Evolutionary conservation across 2,329 filamentous ascomycete species (phyloP).

Genomic region (Microsporum ferrugineum): DNA sequence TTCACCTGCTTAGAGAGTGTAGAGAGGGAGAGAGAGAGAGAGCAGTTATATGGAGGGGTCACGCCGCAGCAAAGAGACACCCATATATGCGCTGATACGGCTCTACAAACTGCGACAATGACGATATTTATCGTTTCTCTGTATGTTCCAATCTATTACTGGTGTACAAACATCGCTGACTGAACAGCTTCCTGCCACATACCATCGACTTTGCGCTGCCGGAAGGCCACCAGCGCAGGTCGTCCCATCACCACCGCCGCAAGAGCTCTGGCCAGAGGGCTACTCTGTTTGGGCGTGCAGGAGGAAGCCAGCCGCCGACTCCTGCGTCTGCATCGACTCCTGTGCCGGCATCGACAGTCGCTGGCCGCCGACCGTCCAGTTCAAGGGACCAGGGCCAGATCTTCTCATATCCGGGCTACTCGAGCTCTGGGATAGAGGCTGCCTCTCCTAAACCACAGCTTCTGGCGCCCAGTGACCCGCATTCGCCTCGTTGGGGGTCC

Average conservation of each 20-base stretch:
- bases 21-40: too few species aligned
- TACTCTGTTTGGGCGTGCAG: conserved; percentile 25
- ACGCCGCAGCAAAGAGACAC: background rate
- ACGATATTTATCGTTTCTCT: conserved; percentile 50
- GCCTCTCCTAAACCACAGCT: conserved; percentile 31
- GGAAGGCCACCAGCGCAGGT: conserved; percentile 6
- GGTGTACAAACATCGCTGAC: conserved; percentile 26
- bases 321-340: background rate
- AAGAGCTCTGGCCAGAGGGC: conserved; percentile 19
- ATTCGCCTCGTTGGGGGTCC: conserved; percentile 64
- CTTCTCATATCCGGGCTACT: conserved; percentile 24
- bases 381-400: conserved; percentile 22
- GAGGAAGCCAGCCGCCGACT: conserved; percentile 6
- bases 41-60: background rate
- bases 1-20: too few species aligned
- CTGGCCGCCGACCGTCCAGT: conserved; percentile 1
- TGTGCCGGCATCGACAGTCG: background rate
- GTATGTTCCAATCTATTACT: conserved; percentile 39
- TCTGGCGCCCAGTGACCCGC: conserved; percentile 60
- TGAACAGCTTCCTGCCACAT: conserved; percentile 73
- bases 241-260: conserved; percentile 7
- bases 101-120: conserved; percentile 29
- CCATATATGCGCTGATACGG: background rate
- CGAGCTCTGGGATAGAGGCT: conserved; percentile 17
- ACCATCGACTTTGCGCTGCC: conserved; percentile 72